These are phyloP conservation scores for Waltiozyma sp. DNA, from an alignment of 1,139 yeast genomes.

Conservation along the genomic window DNA sequence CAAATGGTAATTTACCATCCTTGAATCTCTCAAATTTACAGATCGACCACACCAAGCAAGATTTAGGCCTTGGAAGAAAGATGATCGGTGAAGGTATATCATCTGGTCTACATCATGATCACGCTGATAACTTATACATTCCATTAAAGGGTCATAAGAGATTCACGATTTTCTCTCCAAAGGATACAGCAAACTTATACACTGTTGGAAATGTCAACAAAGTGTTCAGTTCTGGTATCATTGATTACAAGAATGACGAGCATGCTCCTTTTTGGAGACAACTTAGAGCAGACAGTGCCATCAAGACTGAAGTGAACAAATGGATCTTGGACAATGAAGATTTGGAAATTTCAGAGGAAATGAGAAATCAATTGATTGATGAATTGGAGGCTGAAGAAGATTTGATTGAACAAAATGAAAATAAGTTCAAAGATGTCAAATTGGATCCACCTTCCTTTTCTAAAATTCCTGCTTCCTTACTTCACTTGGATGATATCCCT, in stretches of 20 bases:
- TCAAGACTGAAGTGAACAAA: constrained; percentile 33
- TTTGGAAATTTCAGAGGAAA: constrained; percentile 9
- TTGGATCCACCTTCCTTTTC: constrained; percentile 64
- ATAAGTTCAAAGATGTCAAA: constrained; percentile 13
- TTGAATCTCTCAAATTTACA: constrained; percentile 8
- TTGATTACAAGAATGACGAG: constrained; percentile 44
- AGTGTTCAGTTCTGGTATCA: constrained; percentile 49
- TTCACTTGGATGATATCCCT: constrained; percentile 45
- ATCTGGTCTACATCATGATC: constrained; percentile 75
- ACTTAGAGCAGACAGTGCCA: constrained; percentile 53
- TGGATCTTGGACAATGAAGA: constrained; percentile 16
- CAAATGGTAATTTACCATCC: constrained; percentile 6
- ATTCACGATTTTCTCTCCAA: constrained; percentile 55
- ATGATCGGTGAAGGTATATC: constrained; percentile 48
- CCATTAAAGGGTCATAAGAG: constrained; percentile 51
- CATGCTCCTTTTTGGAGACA: constrained; percentile 49
- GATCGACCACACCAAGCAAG: constrained; percentile 16
- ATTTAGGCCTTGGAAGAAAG: constrained; percentile 37
- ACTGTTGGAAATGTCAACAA: constrained; percentile 48
- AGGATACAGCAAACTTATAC: constrained; percentile 42
- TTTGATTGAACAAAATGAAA: constrained; percentile 15
- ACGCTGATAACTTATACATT: constrained; percentile 62
- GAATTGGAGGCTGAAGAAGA: constrained; percentile 7
- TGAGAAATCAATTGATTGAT: constrained; percentile 1
- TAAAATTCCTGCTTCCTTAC: constrained; percentile 45